Evolutionary conservation across 441 rosid species (phyloP), one percentile per base, ranked within the genome.

Genomic region (Viola pubescens): DNA sequence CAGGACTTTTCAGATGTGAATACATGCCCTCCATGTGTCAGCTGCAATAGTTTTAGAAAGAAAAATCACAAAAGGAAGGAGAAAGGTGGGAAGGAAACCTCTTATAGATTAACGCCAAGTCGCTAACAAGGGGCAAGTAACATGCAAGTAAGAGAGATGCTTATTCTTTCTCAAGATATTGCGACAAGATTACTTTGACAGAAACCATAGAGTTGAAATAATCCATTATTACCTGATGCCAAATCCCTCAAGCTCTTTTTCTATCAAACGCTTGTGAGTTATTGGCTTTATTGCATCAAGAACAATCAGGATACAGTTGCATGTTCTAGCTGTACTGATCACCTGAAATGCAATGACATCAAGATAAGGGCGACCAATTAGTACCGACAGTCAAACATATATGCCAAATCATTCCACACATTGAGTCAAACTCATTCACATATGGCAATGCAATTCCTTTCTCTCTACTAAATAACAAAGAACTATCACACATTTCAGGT

Each of bases 281-380:
- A 92, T 89, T 26, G 96, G 98, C 79, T 92, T 92, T 64, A 92
- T 92, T 9, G 97, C 98, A 64, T 92, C 98, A 54, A 92, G 97
- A 70, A 92, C 98, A 39, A 92, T 92, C 58, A 92, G 61, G 66
- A 92, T 86, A 73, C 97, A 89, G 61, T 89, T 92, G 70, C 97
- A 85, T 13, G 98, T 92, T 70, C 98, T 86, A n/a, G 98, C 90
- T 60, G 97, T 89, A 72, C 98, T 92, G 62, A 92, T 92, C 73
- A 92, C 97, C 96, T 92, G 81, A 60, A 77, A 71, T 57, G 34
- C 4, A 73, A 64, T 52, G 6, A 58, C 53, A 61, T 9, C 46
- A 50, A n/a, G 41, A 4, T 70, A 10, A 61, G 45, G 44, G 26
- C 26, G 26, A 19, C 26, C 26, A 19, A 19, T 19, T 19, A 19